Evolutionary conservation across 192 early-diverging fungal genomes (phyloP).

Genomic region (Backusella circina): DNA sequence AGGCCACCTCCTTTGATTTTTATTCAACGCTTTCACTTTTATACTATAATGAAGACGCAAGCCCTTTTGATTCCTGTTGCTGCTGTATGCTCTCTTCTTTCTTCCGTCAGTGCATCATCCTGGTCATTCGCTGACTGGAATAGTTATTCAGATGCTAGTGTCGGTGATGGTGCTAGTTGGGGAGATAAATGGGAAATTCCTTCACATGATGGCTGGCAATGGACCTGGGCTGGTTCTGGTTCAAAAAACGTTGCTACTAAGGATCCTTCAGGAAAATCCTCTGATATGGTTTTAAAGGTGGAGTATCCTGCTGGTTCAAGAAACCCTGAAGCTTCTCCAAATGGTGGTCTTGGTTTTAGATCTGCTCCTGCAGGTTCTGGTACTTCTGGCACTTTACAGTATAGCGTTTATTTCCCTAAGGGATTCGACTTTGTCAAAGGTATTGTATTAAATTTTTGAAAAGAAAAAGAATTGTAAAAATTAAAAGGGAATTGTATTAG

Average conservation of each 20-base stretch:
- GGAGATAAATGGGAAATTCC: neutral
- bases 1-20: neutral
- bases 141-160: neutral
- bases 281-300: slow-evolving; percentile 17
- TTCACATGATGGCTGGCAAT: neutral
- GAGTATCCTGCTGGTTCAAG: slow-evolving; percentile 28
- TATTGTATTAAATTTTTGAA: slow-evolving; percentile 1
- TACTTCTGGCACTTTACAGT: slow-evolving; percentile 6
- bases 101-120: neutral
- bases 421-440: slow-evolving; percentile 52
- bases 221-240: neutral
- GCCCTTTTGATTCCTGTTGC: neutral
- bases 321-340: slow-evolving; percentile 10
- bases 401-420: slow-evolving; percentile 41
- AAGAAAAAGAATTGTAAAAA: neutral
- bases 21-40: neutral
- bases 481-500: slow-evolving; percentile 1
- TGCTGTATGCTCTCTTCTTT: neutral
- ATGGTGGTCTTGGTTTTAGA: slow-evolving; percentile 35
- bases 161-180: neutral
- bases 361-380: slow-evolving; percentile 20
- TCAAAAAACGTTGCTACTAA: neutral
- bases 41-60: neutral
- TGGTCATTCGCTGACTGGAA: slow-evolving; percentile 17
- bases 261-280: slow-evolving; percentile 16